phyloP scores from a whole-genome alignment of 1,284 basidiomycete species.

The Pseudozyma sp. region DNA sequence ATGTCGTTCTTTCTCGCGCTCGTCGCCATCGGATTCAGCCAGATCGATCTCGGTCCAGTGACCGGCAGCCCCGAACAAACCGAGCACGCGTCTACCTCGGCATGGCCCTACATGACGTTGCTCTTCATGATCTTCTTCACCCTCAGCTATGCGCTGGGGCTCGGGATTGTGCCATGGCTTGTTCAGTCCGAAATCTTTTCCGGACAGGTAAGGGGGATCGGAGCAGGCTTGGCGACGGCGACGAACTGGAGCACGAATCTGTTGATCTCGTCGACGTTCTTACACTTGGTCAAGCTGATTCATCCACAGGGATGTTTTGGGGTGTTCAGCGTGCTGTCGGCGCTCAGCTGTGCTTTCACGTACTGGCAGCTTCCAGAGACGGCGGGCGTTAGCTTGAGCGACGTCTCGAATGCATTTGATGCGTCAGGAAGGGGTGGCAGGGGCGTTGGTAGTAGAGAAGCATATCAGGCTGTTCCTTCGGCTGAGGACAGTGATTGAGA shows the following conservation, averaged over 20 bases:
- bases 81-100: conserved; percentile 3
- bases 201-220: conserved; percentile 41
- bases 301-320: conserved; percentile 49
- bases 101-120: conserved; percentile 52
- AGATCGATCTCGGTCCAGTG: conserved; percentile 36
- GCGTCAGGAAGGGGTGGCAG: background rate
- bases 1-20: conserved; percentile 42
- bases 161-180: conserved; percentile 62
- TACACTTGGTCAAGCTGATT: conserved; percentile 48
- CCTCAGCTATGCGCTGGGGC: conserved; percentile 57
- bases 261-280: conserved; percentile 44
- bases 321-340: conserved; percentile 44
- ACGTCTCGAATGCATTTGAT: conserved; percentile 15
- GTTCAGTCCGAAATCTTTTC: conserved; percentile 59
- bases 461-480: conserved; percentile 27
- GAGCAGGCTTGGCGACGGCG: conserved; percentile 52
- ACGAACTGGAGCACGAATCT: conserved; percentile 55
- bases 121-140: conserved; percentile 48
- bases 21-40: conserved; percentile 45
- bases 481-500: conserved; percentile 17
- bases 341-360: conserved; percentile 52
- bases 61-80: conserved; percentile 5
- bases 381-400: conserved; percentile 41
- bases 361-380: conserved; percentile 54
- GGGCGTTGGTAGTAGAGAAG: background rate